Evolutionary conservation across 129 eudicot genomes (phyloP).

Genomic region (Lactuca saligna): DNA sequence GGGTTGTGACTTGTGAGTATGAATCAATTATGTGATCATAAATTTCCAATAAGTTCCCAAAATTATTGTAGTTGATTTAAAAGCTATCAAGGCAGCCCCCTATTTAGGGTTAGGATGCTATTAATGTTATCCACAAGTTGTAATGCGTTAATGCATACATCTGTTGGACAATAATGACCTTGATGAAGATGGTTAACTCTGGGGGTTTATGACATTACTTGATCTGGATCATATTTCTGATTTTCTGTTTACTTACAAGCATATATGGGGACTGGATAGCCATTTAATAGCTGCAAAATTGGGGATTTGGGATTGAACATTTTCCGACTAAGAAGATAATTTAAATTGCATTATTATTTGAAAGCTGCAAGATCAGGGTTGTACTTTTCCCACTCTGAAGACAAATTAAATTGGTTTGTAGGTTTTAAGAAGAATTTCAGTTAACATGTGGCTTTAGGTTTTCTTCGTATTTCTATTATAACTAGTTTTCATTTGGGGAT

Average conservation of each 20-base stretch:
- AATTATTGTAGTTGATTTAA: not conserved
- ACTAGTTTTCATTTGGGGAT: slow-evolving; percentile 2
- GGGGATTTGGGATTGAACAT: not conserved
- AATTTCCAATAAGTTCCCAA: slow-evolving; percentile 1
- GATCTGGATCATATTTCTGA: not conserved
- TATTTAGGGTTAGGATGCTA: slow-evolving; percentile 18
- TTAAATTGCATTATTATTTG: not conserved
- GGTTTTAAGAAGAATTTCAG: not conserved
- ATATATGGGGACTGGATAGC: not conserved
- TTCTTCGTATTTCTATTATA: slow-evolving; percentile 1
- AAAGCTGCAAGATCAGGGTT: not conserved
- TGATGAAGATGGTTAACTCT: not conserved
- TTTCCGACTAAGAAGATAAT: not conserved
- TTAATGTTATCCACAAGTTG: not conserved
- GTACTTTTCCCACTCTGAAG: not conserved
- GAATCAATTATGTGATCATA: slow-evolving; percentile 17
- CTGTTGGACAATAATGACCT: not conserved
- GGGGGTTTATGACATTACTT: not conserved
- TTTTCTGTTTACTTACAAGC: not conserved
- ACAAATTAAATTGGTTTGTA: not conserved
- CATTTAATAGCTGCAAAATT: not conserved
- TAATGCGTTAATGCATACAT: not conserved
- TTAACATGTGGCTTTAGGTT: not conserved
- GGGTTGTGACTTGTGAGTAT: not conserved
- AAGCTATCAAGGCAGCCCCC: not conserved